Evolutionary conservation across 768 basidiomycete species (phyloP), one percentile per base, ranked within the genome.

Genomic region (Hirschioporus abietinus): DNA sequence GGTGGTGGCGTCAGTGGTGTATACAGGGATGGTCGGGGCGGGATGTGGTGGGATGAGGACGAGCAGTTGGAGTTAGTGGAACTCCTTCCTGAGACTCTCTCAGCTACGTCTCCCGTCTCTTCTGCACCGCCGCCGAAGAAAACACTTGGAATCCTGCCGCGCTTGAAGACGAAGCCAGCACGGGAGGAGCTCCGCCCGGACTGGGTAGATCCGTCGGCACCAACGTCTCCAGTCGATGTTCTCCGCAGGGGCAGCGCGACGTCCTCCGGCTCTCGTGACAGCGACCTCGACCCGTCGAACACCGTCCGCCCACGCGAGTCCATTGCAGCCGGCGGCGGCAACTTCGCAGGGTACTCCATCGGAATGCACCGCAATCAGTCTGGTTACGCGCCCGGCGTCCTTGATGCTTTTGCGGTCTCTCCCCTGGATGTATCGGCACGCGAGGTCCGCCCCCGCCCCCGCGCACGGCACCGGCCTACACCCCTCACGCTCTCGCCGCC

Each of bases 61-160:
- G 90, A 92, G 74, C 84, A 87, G 71, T 80, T 83, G 81, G 90
- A 92, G 71, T 90, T 86, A 68, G 78, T 81, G 17, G 87, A 85
- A 66, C 81, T 92, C 9, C 80, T 92, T 34, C 78, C 75, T 59
- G 80, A 78, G 15, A 18, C 15, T 17, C 25, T 25, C 60, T 52
- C 60, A 61, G 17, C 60, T 10, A 7, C 59, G 7, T 23, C 59
- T 23, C 23, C 59, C 59, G 23, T 60, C 59, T n/a, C n/a, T 30
- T 25, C 60, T 15, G 60, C 24, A 15, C 24, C 25, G 17, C 17
- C 60, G 9, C 60, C 26, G 73, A 78, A 17, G 72, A 76, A 15
- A 74, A 72, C 34, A 68, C 70, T 67, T 67, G 68, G 26, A 69
- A 72, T 58, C 67, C 64, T 26, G 71, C 71, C 35, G 70, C 68